Base-by-base conservation (phyloP, 176 grass and related monocot genomes). In the Melocanna baccifera region DNA sequence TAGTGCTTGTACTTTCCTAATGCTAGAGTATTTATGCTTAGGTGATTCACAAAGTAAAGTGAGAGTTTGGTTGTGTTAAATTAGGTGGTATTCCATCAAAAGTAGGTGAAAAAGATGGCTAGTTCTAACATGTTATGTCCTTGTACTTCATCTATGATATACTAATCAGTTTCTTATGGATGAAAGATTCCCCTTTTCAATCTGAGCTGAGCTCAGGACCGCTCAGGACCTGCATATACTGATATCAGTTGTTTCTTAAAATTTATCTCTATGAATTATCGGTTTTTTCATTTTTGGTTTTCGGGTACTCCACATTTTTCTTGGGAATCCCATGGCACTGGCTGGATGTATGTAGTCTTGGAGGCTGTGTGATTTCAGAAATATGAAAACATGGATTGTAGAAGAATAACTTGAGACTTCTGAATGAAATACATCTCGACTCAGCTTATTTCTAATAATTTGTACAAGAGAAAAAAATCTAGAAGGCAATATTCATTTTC, bases 21-120 rank as follows among this genome's bases (percentile, higher is more conserved):
- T 3, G 34, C 20, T 45, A 36, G 47, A 79, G 20, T 25, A 79
- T 61, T 74, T 39, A 28, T 41, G 61, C 16, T 30, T 62, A 82
- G 41, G 40, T 79, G 12, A 45, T 70, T 36, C 18, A 39, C 29
- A 83, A 46, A 78, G 39, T 67, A 77, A 71, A 76, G 22, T 30
- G 50, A n/a, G 51, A 69, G 28, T 76, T 67, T 23, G 18, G n/a
- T 39, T 45, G 37, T 58, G 23, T 56, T 76, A n/a, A 16, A 16
- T 77, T 58, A 56, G 19, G 19, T 57, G 28, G 47, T 15, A 64
- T 83, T 78, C 36, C 67, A 72, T 69, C 11, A 51, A 83, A 89
- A 53, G 8, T 85, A 51, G 23, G 42, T 80, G 51, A 67, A 67
- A 66, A 67, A 7, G 50, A 75, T 79, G 45, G 23, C 16, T 34